Conservation (phyloP, 441 rosid genomes). For the Hypseocharis bilobata region DNA sequence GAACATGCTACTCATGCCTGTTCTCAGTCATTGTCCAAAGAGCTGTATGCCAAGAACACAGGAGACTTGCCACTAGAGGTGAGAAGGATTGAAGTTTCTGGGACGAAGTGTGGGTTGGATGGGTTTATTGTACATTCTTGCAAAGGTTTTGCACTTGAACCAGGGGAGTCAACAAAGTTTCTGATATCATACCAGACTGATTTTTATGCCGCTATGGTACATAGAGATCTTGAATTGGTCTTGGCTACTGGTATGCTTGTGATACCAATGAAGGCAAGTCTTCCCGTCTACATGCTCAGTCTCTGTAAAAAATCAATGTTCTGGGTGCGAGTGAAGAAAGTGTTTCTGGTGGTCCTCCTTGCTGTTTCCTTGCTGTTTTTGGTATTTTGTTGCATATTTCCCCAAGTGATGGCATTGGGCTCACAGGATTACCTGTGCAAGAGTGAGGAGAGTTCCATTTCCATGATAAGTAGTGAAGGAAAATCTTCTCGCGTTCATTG, state of each 20-base stretch:
- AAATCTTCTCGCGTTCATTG: slow-evolving; percentile 26
- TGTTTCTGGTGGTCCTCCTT: slow-evolving; percentile 34
- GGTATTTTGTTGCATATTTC: slow-evolving; percentile 37
- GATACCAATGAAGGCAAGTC: slow-evolving; percentile 63
- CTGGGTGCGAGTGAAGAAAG: slow-evolving; percentile 55
- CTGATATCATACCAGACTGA: slow-evolving; percentile 46
- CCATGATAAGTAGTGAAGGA: slow-evolving; percentile 20
- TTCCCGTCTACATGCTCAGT: slow-evolving; percentile 47
- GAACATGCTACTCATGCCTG: slow-evolving; percentile 36
- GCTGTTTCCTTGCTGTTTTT: slow-evolving; percentile 38
- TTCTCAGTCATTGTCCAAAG: slow-evolving; percentile 45
- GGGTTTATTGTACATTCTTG: slow-evolving; percentile 51
- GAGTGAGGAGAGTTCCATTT: slow-evolving; percentile 31
- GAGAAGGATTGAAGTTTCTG: slow-evolving; percentile 47
- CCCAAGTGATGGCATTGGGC: slow-evolving; percentile 30
- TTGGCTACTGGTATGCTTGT: slow-evolving; percentile 51
- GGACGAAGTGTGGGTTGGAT: slow-evolving; percentile 41
- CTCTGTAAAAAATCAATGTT: slow-evolving; percentile 51
- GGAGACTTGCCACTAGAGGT: slow-evolving; percentile 64
- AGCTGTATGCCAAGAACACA: slow-evolving; percentile 48
- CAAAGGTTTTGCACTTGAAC: slow-evolving; percentile 46
- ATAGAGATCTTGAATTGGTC: slow-evolving; percentile 48
- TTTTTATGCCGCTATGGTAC: slow-evolving; percentile 38
- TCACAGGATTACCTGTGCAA: slow-evolving; percentile 31
- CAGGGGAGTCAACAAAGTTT: slow-evolving; percentile 57